Evolutionary conservation across 495 filamentous ascomycete species (phyloP), one percentile per base, ranked within the genome.

Genomic region (Penicillium verhagenii): DNA sequence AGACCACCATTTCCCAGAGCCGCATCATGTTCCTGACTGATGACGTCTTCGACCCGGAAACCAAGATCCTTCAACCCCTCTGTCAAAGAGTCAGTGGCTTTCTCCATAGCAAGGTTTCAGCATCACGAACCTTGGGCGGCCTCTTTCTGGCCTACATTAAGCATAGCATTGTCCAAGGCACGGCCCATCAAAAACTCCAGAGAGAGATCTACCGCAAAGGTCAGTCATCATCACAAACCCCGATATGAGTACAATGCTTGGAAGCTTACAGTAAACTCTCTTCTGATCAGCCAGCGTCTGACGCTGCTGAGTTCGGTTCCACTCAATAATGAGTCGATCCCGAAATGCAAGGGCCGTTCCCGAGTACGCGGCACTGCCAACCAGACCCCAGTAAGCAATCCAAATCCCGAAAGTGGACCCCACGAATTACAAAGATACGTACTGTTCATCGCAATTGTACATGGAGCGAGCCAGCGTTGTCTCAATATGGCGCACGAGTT

Each of bases 121-220:
- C 16, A 45, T 16, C 2, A 53, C 68, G 33, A 74, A 91, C 89
- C 82, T 74, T 83, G 84, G 19, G 94, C 94, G 47, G 86, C 72
- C 64, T 90, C 83, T 72, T 98, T 98, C 74, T 90, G 76, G 9
- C 88, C 90, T 49, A 94, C 81, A 64, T 98, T 98, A 51, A 98
- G 82, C 90, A 98, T 97, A 26, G 95, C 92, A 86, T 98, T 98
- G 73, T 98, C 94, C 60, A 98, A 73, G 29, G 94, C 88, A 61
- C 94, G 79, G 21, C 94, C 94, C 94, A 98, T 98, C 53, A 98
- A 75, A 63, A 98, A 98, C 67, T 98, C 94, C 38, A 98, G 82
- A 26, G 91, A 96, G 38, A 98, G 79, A 69, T 98, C 82, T 84
- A 59, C 9, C 23, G 11, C 3, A n/a, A n/a, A 35, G 50, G 31